Evolutionary conservation across 352 stramenopile genomes (phyloP), one percentile per base, ranked within the genome.

Genomic region (Phytophthora ramorum): DNA sequence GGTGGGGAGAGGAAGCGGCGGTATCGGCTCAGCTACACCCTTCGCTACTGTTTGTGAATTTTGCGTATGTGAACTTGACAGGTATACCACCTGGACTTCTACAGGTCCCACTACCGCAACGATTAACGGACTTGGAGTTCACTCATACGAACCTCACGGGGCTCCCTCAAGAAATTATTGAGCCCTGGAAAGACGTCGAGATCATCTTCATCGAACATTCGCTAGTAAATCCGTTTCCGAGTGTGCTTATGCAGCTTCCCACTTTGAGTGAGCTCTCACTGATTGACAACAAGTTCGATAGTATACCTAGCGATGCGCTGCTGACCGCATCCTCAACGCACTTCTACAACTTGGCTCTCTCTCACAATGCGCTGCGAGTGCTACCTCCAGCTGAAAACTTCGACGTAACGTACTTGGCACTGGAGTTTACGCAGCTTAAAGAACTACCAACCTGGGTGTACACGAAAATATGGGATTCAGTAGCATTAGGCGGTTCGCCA

Each of bases 71-170:
- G 10, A 83, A 86, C 49, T 75, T 90, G 72, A 80, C 73, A 2
- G 43, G 40, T 8, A 43, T 86, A 8, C 80, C 80, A 0, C 49
- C 70, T 26, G 75, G 77, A 19, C 40, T 84, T 6, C 37, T 85
- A 4, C 61, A 77, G 19, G 2, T 30, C 9, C 19, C 67, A 7
- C 50, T 86, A 2, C 81, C 81, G 0, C 50, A 53, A 13, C 67
- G 61, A 7, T 64, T 87, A 35, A 78, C 49, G 2, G 81, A 90
- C 44, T 66, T 86, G 30, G 77, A 86, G 46, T 66, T 86, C 28
- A 73, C 53, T 26, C 38, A 64, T 10, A 79, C 74, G 16, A 86
- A 86, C 44, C 57, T 81, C 14, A 83, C 66, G 2, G 40, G 16
- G 20, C 32, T 85, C 2, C 63, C 76, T 14, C 43, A 65, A 13